Base-by-base conservation (phyloP, 1,139 yeast genomes). In the Yamadazyma conglobata region DNA sequence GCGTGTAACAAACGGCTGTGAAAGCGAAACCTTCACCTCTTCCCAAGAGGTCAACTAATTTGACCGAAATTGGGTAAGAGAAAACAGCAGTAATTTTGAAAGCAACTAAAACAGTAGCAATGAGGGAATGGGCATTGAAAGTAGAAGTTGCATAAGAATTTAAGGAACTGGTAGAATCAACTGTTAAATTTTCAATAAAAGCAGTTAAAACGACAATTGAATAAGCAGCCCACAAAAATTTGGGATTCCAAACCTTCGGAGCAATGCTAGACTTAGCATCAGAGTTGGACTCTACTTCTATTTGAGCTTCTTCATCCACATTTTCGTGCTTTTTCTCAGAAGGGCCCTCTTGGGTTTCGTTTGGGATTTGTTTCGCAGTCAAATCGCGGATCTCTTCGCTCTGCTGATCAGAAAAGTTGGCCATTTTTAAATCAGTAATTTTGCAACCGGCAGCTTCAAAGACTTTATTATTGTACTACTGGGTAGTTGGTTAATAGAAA, bases 41-140 rank as follows among this genome's bases (percentile, higher is more conserved):
- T 13, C 70, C 70, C 31, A 62, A 50, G 6, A 60, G 47, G 34
- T 62, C 66, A 8, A 64, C 56, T 14, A 61, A 25, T 37, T 60
- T 64, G 24, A 65, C 69, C 37, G 63, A 40, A n/a, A 63, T 46
- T 8, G 70, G 68, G 35, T 63, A 56, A 1, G 64, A 48, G 13
- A 56, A 54, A 15, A 65, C 63, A 24, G 58, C 53, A 22, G 67
- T 46, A 38, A 64, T 60, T 27, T 61, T 58, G 31, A 60, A 58
- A 5, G 60, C 60, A 15, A 62, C 65, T 22, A 58, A 62, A 19
- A 62, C 60, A 9, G 67, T 59, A 4, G 70, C 45, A 19, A 64
- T 48, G 31, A 62, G 38, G 4, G 70, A 55, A 41, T 60, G 67
- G 18, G 55, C 52, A 25, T 52, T 40, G 46, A 64, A 64, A 13